Evolutionary conservation across 2,329 filamentous ascomycete species (phyloP).

Genomic region (Cytospora piceae): DNA sequence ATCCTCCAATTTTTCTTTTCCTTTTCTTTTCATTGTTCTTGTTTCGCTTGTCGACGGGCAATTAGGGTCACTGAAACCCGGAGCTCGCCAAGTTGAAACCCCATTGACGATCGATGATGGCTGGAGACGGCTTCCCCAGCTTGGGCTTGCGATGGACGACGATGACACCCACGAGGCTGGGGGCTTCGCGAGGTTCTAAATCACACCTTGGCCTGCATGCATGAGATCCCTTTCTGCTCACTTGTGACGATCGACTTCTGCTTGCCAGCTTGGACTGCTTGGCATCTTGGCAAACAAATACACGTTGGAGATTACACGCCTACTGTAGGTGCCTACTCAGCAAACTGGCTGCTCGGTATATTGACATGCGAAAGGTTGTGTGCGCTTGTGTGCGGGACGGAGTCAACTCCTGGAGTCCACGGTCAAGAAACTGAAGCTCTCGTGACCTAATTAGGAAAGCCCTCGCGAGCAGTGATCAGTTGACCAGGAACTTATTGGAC

Average conservation of each 20-base stretch:
- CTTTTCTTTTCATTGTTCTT: neutral
- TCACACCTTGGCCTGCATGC: neutral
- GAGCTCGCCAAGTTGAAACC: constrained; percentile 9
- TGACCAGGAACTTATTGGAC: neutral
- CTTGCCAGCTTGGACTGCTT: neutral
- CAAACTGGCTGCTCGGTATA: no score
- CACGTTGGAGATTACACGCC: no score
- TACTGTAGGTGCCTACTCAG: no score
- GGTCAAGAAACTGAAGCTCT: neutral
- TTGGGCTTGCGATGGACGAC: neutral
- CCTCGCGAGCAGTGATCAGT: neutral
- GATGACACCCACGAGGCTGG: constrained; percentile 1
- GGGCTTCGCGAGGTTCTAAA: constrained; percentile 10
- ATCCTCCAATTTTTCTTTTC: constrained; percentile 1
- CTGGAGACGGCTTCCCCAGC: neutral
- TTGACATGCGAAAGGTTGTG: no score
- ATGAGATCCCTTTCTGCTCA: neutral
- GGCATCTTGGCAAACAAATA: no score
- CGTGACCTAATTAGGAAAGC: neutral
- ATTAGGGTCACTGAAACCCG: constrained; percentile 28
- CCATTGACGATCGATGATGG: neutral
- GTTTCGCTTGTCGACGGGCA: constrained; percentile 11
- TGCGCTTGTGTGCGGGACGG: no score
- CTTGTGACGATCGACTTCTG: neutral
- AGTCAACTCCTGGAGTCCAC: no score